A percentile compares a stretch with the other conserved stretches of the same genome.
Conservation (phyloP, 164 flowering plant species). For the Macadamia tetraphylla region DNA sequence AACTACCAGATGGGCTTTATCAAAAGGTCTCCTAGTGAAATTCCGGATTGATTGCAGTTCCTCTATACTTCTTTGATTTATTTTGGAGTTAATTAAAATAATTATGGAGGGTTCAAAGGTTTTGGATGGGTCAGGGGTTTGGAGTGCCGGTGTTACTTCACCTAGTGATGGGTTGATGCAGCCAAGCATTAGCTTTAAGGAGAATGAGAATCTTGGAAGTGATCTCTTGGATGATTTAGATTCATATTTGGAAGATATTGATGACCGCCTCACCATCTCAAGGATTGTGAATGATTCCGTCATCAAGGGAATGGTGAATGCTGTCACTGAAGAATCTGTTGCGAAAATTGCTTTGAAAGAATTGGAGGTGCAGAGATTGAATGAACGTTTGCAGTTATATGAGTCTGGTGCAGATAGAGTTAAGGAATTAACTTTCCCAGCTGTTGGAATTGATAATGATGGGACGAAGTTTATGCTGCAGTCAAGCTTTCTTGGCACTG, state of each 20-base stretch:
- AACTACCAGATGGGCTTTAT: too few species aligned
- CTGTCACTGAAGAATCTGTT: constrained; percentile 58
- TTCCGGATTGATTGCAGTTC: too few species aligned
- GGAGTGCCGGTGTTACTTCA: too few species aligned
- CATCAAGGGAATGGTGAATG: constrained; percentile 73
- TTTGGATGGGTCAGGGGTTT: too few species aligned
- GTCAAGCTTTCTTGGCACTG: constrained; percentile 9
- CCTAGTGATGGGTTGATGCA: too few species aligned
- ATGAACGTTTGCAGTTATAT: constrained; percentile 25
- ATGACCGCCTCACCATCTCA: constrained; percentile 59
- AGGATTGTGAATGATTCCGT: constrained; percentile 84
- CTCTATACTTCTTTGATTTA: too few species aligned
- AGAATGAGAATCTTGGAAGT: constrained; percentile 29
- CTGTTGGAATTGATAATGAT: constrained; percentile 1
- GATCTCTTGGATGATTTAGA: constrained; percentile 63
- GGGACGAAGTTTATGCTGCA: constrained; percentile 1
- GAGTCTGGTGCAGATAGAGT: constrained; percentile 19
- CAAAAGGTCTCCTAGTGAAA: too few species aligned
- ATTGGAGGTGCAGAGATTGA: constrained; percentile 42
- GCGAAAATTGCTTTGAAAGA: constrained; percentile 51
- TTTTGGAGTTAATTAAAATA: too few species aligned
- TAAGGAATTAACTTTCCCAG: constrained; percentile 4
- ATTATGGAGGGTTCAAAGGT: too few species aligned
- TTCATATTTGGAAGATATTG: constrained; percentile 58
- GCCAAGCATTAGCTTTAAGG: constrained; percentile 6